A percentile compares a stretch with the other conserved stretches of the same genome.
Conservation (phyloP, 805 yeast species). For the Nakazawaea holstii region DNA sequence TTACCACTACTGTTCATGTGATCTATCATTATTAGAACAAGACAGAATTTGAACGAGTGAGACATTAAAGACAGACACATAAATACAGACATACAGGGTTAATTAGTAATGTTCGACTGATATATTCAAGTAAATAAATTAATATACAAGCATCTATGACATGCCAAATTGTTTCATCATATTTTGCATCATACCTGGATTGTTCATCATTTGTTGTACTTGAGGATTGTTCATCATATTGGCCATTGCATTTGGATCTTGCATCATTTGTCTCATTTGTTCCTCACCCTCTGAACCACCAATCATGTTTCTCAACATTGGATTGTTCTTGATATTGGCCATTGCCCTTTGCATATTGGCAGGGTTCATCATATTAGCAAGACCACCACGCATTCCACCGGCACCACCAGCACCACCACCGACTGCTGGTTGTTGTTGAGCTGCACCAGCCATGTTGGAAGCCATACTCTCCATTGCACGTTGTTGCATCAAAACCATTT, state of each 20-base stretch:
- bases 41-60: too few relatives aligned
- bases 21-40: too few relatives aligned
- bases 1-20: too few relatives aligned
- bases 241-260: conserved; percentile 20
- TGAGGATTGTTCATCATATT: conserved; percentile 12
- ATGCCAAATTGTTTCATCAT: conserved; percentile 42
- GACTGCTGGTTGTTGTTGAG: conserved; percentile 44
- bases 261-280: conserved; percentile 41
- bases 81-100: too few relatives aligned
- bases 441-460: conserved; percentile 56
- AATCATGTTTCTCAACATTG: conserved; percentile 17
- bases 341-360: conserved; percentile 38
- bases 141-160: conserved; percentile 5
- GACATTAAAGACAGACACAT: too few relatives aligned
- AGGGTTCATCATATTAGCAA: conserved; percentile 21
- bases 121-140: too few relatives aligned
- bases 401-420: conserved; percentile 53
- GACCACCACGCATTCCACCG: conserved; percentile 42
- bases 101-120: too few relatives aligned
- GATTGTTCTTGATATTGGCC: conserved; percentile 58
- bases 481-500: conserved; percentile 85
- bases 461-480: conserved; percentile 95
- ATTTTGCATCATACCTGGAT: conserved; percentile 67
- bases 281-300: conserved; percentile 16
- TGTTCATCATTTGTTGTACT: conserved; percentile 12